phyloP scores from a whole-genome alignment of 1,139 yeast species.

The Pichia sp. region DNA sequence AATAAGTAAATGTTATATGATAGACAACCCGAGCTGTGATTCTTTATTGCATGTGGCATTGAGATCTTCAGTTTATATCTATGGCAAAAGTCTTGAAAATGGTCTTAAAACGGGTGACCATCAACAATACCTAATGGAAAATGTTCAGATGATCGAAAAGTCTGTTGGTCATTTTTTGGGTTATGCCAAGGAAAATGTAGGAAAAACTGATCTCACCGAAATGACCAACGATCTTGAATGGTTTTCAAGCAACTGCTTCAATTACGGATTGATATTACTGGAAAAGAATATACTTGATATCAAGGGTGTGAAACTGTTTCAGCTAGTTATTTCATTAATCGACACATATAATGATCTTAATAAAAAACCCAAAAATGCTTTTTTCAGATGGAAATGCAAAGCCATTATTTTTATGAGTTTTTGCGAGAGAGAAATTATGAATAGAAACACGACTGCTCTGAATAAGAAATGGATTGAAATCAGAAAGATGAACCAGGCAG shows the following conservation, averaged over 20 bases:
- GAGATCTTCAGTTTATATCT: constrained; percentile 27
- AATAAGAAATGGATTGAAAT: constrained; percentile 5
- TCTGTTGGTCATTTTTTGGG: constrained; percentile 6
- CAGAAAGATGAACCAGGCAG: neutral
- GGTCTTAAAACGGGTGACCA: neutral
- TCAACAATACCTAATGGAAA: neutral
- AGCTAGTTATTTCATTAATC: neutral
- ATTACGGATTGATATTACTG: constrained; percentile 4
- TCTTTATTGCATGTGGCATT: constrained; percentile 26
- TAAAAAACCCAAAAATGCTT: neutral
- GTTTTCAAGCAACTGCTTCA: constrained; percentile 26
- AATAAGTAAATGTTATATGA: constrained; percentile 19
- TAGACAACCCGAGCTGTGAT: constrained; percentile 7
- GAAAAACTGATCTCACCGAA: neutral
- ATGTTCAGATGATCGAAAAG: constrained; percentile 4
- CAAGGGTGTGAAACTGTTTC: constrained; percentile 7
- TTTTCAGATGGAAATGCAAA: constrained; percentile 10
- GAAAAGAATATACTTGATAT: constrained; percentile 6
- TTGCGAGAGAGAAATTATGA: constrained; percentile 1
- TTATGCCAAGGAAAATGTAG: neutral
- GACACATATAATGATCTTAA: neutral
- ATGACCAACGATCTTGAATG: constrained; percentile 25
- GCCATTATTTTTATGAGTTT: constrained; percentile 7
- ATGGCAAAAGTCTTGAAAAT: constrained; percentile 21
- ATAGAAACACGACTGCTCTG: neutral